phyloP scores from a whole-genome alignment of 2,329 filamentous ascomycete species.

The Coniochaeta hoffmannii region DNA sequence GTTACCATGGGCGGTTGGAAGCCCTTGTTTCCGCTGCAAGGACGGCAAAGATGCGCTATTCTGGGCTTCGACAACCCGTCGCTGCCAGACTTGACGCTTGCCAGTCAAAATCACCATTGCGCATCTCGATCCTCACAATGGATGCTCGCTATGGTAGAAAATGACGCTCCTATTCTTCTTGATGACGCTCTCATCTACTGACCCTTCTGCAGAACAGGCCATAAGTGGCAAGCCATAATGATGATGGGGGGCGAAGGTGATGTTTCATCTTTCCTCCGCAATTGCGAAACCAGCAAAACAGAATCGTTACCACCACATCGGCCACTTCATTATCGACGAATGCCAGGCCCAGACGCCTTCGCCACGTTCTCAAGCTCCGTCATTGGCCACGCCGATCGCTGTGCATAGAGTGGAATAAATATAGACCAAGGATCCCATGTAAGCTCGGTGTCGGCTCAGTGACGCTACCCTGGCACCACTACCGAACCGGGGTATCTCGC shows the following conservation, averaged over 20 bases:
- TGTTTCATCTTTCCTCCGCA: not conserved
- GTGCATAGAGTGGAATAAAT: slow-evolving; percentile 1
- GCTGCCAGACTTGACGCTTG: not conserved
- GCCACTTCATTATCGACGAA: not conserved
- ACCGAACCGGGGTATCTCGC: not conserved
- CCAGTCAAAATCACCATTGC: not conserved
- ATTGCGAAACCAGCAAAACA: slow-evolving; percentile 1
- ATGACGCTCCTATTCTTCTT: not conserved
- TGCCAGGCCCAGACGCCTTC: not conserved
- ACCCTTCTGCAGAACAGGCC: not conserved
- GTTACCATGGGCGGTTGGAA: slow-evolving; percentile 15
- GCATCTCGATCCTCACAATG: not conserved
- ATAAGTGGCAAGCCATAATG: not conserved
- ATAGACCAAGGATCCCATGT: slow-evolving; percentile 1
- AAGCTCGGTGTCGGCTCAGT: not conserved
- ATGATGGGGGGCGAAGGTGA: not conserved
- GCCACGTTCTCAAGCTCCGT: not conserved
- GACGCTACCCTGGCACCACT: not conserved
- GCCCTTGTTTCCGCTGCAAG: slow-evolving; percentile 12
- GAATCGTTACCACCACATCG: not conserved
- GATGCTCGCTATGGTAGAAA: not conserved
- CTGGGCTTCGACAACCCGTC: slow-evolving; percentile 7
- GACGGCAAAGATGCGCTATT: slow-evolving; percentile 13
- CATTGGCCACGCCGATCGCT: not conserved
- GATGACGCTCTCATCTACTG: not conserved